These are phyloP conservation scores for Quercus wislizeni DNA, from an alignment of 306 rosid genomes.

Conservation along the genomic window DNA sequence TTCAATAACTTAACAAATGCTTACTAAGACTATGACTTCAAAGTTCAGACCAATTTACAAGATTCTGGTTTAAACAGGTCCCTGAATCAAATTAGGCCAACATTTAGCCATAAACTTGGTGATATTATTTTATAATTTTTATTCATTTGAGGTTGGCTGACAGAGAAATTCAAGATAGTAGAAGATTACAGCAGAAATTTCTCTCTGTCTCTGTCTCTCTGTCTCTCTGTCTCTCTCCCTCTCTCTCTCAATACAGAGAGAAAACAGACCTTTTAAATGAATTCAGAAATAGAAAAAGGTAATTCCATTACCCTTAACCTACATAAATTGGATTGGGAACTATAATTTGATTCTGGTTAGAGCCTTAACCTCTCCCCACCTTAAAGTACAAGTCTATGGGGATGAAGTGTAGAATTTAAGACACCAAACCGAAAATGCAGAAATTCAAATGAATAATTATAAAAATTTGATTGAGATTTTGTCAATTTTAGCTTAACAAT, in stretches of 20 bases:
- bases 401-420: background rate
- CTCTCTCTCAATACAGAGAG: background rate
- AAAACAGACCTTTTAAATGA: background rate
- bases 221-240: background rate
- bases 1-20: background rate
- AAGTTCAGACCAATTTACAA: background rate
- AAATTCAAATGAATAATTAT: background rate
- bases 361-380: background rate
- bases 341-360: background rate
- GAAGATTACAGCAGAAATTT: background rate
- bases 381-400: background rate
- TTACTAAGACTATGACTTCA: background rate
- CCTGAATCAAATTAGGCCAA: conserved; percentile 1
- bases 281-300: background rate
- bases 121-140: background rate
- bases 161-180: background rate
- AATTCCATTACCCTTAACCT: background rate
- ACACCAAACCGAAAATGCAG: background rate
- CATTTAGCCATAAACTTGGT: background rate
- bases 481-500: background rate
- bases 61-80: background rate
- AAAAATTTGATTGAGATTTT: background rate
- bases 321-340: background rate
- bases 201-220: background rate
- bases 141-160: background rate